These are phyloP conservation scores for Aspergillus phoenicis DNA, from an alignment of 2,329 filamentous ascomycete species.

Conservation along the genomic window DNA sequence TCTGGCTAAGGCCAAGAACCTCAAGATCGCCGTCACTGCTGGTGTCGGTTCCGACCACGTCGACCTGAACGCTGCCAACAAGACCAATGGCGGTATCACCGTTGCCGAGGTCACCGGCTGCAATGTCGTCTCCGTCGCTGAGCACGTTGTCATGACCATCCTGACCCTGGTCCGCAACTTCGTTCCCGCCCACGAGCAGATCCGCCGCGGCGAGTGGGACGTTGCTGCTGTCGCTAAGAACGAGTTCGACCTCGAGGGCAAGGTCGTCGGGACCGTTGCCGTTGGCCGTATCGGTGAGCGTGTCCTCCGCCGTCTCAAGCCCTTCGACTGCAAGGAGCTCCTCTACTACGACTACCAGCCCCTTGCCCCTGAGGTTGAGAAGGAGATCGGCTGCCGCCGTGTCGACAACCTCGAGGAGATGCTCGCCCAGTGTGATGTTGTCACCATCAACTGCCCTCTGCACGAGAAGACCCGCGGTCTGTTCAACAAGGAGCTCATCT, in stretches of 20 bases:
- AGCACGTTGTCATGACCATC: constrained; percentile 99
- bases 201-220: constrained; percentile 87
- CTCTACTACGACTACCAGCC: constrained; percentile 99
- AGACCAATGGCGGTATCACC: constrained; percentile 95
- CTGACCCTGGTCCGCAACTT: constrained; percentile 96
- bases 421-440: constrained; percentile 89
- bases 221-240: constrained; percentile 96
- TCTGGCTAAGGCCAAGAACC: constrained; percentile 96
- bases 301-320: constrained; percentile 91
- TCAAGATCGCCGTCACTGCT: constrained; percentile 95
- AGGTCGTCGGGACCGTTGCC: constrained; percentile 96
- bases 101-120: constrained; percentile 97
- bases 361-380: constrained; percentile 78
- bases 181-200: constrained; percentile 93
- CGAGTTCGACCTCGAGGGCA: constrained; percentile 95
- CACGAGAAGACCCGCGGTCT: constrained; percentile 96
- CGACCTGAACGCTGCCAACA: constrained; percentile 95
- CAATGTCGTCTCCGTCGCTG: constrained; percentile 97
- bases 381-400: constrained; percentile 91
- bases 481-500: constrained; percentile 98
- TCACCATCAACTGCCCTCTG: constrained; percentile 99
- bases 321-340: constrained; percentile 99
- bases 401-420: constrained; percentile 91
- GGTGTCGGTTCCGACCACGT: constrained; percentile 99
- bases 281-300: constrained; percentile 98